Evolutionary conservation across 2,329 filamentous ascomycete species (phyloP), one percentile per base, ranked within the genome.

Genomic region (Chaetomium sp.): DNA sequence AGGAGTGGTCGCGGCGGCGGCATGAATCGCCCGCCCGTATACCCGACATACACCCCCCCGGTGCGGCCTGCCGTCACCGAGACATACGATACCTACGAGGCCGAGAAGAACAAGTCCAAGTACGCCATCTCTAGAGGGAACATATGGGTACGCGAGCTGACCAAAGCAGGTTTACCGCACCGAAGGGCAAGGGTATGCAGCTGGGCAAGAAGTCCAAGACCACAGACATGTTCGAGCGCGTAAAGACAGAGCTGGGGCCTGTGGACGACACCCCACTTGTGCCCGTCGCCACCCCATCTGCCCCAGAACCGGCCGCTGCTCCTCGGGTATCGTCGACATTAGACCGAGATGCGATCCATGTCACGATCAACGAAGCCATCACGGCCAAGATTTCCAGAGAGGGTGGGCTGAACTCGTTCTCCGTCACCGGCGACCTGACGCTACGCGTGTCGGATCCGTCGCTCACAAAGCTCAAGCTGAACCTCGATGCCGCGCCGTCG

Each of bases 201-300:
- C 83, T 99, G 64, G 95, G 95, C 79, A 98, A 98, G 83, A 99
- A 99, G 82, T 96, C 92, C 66, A 98, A 98, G 83, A 93, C 92
- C 25, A 96, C 91, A 33, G 94, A 96, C 77, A 97, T 98, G 84
- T 98, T 96, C 76, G 94, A 98, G 79, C 91, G 93, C 73, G 93
- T 99, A 38, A 90, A 93, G 70, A 92, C 91, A 65, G 94, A 98
- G 70, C 84, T 98, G 75, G 93, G 93, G n/a, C 85, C 89, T 45
- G 87, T 87, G 45, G 93, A 97, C 75, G 89, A 93, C 79, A 67
- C 80, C 51, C 92, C 92, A 45, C 83, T 96, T 29, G 88, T 94
- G 21, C 81, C 87, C 35, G 82, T 83, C 45, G 74, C 81, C 69
- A 73, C 82, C 67, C 78, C 84, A 23, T 77, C 82, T 6, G 79